Percentiles rank a stretch among this genome's conserved stretches.
Conservation (phyloP, 2,329 filamentous ascomycete species). For the Pseudogymnoascus sp. region DNA sequence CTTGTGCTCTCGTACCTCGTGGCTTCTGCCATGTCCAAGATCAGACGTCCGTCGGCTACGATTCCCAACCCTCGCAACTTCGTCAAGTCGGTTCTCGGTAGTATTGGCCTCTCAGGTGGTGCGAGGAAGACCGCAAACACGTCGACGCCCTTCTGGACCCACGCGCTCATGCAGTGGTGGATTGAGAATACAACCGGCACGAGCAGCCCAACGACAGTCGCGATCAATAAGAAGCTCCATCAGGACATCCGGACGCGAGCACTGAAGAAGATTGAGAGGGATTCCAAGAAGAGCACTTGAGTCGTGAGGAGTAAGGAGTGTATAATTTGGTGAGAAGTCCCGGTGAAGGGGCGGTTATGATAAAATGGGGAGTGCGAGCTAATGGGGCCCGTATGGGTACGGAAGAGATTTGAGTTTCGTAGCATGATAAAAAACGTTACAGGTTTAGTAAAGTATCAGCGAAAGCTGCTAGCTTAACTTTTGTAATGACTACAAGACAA, state of each 20-base stretch:
- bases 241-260: constrained; percentile 58
- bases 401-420: neutral
- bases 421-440: neutral
- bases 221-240: constrained; percentile 57
- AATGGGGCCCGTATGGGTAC: neutral
- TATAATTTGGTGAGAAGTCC: neutral
- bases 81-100: constrained; percentile 67
- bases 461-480: too few relatives aligned
- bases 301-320: neutral
- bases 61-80: constrained; percentile 78
- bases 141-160: constrained; percentile 88
- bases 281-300: constrained; percentile 42
- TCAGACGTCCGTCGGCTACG: constrained; percentile 65
- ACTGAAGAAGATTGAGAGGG: constrained; percentile 60
- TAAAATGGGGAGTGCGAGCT: neutral
- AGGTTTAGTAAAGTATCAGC: neutral
- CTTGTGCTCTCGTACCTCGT: constrained; percentile 88
- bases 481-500: neutral
- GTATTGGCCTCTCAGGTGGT: constrained; percentile 69
- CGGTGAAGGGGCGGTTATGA: neutral
- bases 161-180: constrained; percentile 80
- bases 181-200: constrained; percentile 53
- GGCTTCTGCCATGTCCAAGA: constrained; percentile 94
- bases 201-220: constrained; percentile 47
- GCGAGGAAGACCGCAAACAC: constrained; percentile 74